Evolutionary conservation across 768 basidiomycete genomes (phyloP), one percentile per base, ranked within the genome.

Genomic region (Sporobolomyces roseus): DNA sequence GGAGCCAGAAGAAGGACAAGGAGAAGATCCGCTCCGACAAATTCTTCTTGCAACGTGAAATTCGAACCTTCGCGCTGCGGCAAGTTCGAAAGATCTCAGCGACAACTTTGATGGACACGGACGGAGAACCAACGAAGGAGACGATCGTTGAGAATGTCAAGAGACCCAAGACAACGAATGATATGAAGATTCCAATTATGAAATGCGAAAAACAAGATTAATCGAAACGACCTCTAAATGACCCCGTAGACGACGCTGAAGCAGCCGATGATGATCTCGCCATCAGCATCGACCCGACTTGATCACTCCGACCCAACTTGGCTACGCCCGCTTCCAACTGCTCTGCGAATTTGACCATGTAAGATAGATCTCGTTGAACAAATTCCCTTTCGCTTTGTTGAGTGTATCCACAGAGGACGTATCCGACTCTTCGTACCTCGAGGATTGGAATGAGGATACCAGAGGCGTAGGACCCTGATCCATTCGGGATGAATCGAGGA

Each of bases 361-460:
- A 61, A 13, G 46, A 23, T 23, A 72, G 16, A 53, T 72, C 72
- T 23, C 53, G 56, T 54, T 67, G 63, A 6, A 29, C 49, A 19
- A 74, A 74, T 10, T 64, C 62, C 6, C 71, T 36, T 6, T 41
- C 63, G 1, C n/a, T 25, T 25, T 59, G 45, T 10, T 63, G 61
- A 8, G 68, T 62, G 61, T 72, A 74, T 0, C 62, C 68, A 54
- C 65, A 66, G 3, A 74, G 59, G 33, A 70, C 68, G 58, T 65
- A 72, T 13, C 74, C 74, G 3, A 46, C 32, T 23, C 67, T 45
- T 2, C 71, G 61, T 13, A 66, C 68, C 48, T 74, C 74, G 52
- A 71, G 51, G 36, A 74, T 46, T 9, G 74, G 74, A 43, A 74
- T 69, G 9, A 74, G 59, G 45, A 74, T 60, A 2, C 71, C 74